These are phyloP conservation scores for Whalleya microplaca DNA, from an alignment of 2,329 filamentous ascomycete species.

Conservation along the genomic window DNA sequence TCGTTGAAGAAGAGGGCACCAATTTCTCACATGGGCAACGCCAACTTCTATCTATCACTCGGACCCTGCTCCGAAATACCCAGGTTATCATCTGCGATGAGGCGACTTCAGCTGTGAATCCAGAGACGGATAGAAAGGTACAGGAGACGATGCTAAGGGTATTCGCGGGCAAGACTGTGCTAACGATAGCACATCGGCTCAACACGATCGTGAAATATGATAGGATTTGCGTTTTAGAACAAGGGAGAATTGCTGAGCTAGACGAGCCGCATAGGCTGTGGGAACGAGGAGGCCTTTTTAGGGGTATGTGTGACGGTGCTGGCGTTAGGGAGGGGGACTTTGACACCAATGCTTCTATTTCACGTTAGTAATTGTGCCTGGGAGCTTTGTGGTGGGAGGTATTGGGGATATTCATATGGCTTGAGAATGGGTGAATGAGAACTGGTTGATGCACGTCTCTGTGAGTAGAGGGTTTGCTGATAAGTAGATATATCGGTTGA, in stretches of 20 bases:
- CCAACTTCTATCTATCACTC: conserved; percentile 50
- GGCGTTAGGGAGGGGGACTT: background rate
- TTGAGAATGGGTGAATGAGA: too few relatives aligned
- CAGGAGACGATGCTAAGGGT: conserved; percentile 67
- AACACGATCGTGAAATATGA: conserved; percentile 75
- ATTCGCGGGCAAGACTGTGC: conserved; percentile 68
- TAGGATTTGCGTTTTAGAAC: conserved; percentile 74
- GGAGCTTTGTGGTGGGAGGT: too few relatives aligned
- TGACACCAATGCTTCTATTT: background rate
- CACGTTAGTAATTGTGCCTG: background rate
- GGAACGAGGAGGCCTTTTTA: conserved; percentile 64
- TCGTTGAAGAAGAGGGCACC: conserved; percentile 67
- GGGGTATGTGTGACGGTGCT: conserved; percentile 57
- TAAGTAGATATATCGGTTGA: too few relatives aligned
- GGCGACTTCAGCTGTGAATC: conserved; percentile 71
- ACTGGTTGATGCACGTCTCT: too few relatives aligned
- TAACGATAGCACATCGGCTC: conserved; percentile 68
- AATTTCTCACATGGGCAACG: conserved; percentile 77
- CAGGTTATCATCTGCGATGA: conserved; percentile 78
- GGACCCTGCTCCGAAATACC: conserved; percentile 68
- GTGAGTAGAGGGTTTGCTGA: too few relatives aligned
- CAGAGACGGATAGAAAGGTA: conserved; percentile 74
- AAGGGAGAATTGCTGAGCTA: conserved; percentile 69
- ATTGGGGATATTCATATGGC: too few relatives aligned
- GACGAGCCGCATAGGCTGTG: conserved; percentile 62